Base-by-base conservation (phyloP, 345 rosid species). In the Hibiscus tridactylites region DNA sequence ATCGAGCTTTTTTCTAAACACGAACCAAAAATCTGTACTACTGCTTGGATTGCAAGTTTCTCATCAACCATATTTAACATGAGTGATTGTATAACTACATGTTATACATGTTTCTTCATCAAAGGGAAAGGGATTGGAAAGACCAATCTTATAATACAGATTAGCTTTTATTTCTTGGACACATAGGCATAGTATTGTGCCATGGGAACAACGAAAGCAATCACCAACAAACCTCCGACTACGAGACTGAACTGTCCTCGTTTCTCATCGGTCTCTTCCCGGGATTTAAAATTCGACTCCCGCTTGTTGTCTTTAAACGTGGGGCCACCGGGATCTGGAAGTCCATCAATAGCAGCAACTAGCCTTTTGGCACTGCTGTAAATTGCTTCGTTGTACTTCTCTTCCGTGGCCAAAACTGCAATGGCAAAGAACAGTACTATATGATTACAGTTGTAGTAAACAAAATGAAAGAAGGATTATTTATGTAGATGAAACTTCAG, bases 171-270 rank as follows among this genome's bases (percentile, higher is more conserved):
- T 80, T 88, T 94, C 80, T 67, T 88, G 69, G 98, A 94, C 61
- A 94, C 86, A 81, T 94, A 94, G 65, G 97, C 47, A 78, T 81
- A 91, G 80, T 91, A 94, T 70, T 94, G 96, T 33, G 94, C 97
- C 98, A 94, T 94, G 11, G 97, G 98, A 83, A 91, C 96, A 39
- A 91, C 91, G 58, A 91, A 94, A 63, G 98, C 95, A 81, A 94
- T 84, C 72, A 88, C 97, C 81, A 94, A 85, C 50, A 91, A 78
- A 53, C 97, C 96, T 64, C 98, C 98, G 75, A 94, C 96, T 29
- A 94, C 98, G 52, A 94, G 90, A 77, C 85, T 86, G 81, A 91
- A 94, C 47, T 91, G 98, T 68, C 98, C 98, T 54, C 96, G 79
- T 78, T 94, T 94, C 86, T 94, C 98, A 3, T 89, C 96, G 1